Evolutionary conservation across 371 early-diverging fungal genomes (phyloP).

Genomic region (Mycotypha africana): DNA sequence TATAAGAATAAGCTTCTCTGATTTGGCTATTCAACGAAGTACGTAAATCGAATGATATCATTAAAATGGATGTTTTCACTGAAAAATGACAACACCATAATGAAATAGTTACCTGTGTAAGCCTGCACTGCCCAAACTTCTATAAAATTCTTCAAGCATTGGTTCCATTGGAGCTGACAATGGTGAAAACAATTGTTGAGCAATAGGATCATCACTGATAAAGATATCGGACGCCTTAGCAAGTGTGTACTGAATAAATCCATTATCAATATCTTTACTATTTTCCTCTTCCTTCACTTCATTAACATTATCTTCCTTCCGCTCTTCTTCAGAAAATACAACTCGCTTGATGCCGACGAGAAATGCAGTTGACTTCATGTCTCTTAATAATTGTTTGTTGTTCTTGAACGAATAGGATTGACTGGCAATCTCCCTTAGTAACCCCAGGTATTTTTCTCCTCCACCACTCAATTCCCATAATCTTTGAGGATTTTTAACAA

Average conservation of each 20-base stretch:
- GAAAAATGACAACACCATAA: background rate
- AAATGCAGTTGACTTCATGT: constrained; percentile 58
- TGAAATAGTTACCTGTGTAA: constrained; percentile 52
- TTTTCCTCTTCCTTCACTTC: constrained; percentile 6
- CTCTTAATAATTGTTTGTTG: constrained; percentile 39
- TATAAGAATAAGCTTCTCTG: constrained; percentile 42
- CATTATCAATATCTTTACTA: constrained; percentile 21
- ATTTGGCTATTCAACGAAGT: constrained; percentile 31
- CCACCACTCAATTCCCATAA: constrained; percentile 65
- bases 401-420: constrained; percentile 50
- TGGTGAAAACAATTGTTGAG: constrained; percentile 73
- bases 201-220: constrained; percentile 76
- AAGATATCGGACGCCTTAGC: constrained; percentile 71
- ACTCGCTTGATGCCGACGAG: constrained; percentile 48
- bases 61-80: background rate
- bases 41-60: no score
- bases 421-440: constrained; percentile 74
- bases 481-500: constrained; percentile 63
- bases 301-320: background rate
- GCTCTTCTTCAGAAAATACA: constrained; percentile 8
- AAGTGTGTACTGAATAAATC: constrained; percentile 55
- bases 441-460: constrained; percentile 67
- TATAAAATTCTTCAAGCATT: constrained; percentile 62
- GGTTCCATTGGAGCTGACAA: constrained; percentile 64
- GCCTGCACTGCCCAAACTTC: constrained; percentile 64